Percentiles rank a stretch among this genome's conserved stretches.
Evolutionary conservation across 1,139 yeast species (phyloP).

Genomic region (Magnusiomyces ingens): DNA sequence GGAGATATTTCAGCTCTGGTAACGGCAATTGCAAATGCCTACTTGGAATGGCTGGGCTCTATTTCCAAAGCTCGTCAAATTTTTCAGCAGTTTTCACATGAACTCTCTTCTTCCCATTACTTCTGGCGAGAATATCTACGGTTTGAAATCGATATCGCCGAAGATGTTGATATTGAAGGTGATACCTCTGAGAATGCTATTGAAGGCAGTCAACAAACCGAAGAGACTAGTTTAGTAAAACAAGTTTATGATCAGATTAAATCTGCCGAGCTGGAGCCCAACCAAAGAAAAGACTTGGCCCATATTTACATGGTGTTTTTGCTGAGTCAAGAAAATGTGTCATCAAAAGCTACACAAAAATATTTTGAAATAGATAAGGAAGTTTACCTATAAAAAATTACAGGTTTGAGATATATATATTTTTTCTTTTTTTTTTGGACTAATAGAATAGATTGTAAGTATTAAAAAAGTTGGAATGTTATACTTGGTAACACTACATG

Average conservation of each 20-base stretch:
- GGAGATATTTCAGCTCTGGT: conserved; percentile 15
- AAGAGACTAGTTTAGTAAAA: conserved; percentile 5
- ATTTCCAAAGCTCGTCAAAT: conserved; percentile 23
- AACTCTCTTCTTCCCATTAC: conserved; percentile 24
- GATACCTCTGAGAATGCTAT: conserved; percentile 4
- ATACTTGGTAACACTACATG: background rate
- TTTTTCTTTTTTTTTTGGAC: background rate
- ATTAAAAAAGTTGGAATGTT: background rate
- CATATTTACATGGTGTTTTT: conserved; percentile 32
- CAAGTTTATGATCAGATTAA: conserved; percentile 12
- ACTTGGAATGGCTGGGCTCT: conserved; percentile 19
- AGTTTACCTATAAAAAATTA: conserved; percentile 3
- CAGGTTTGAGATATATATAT: background rate
- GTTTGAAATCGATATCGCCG: conserved; percentile 25
- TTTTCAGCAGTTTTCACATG: conserved; percentile 19
- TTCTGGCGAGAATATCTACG: conserved; percentile 32
- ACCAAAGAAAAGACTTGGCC: conserved; percentile 27
- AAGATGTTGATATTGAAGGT: conserved; percentile 4
- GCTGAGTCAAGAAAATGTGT: conserved; percentile 16
- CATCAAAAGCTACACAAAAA: conserved; percentile 7
- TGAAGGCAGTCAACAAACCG: background rate
- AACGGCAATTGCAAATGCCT: conserved; percentile 14
- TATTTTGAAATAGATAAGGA: conserved; percentile 14
- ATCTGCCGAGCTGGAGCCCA: conserved; percentile 21
- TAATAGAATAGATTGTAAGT: background rate